A percentile compares a stretch with the other conserved stretches of the same genome.
Conservation (phyloP, 2,329 filamentous ascomycete genomes). For the Talaromyces sp. region DNA sequence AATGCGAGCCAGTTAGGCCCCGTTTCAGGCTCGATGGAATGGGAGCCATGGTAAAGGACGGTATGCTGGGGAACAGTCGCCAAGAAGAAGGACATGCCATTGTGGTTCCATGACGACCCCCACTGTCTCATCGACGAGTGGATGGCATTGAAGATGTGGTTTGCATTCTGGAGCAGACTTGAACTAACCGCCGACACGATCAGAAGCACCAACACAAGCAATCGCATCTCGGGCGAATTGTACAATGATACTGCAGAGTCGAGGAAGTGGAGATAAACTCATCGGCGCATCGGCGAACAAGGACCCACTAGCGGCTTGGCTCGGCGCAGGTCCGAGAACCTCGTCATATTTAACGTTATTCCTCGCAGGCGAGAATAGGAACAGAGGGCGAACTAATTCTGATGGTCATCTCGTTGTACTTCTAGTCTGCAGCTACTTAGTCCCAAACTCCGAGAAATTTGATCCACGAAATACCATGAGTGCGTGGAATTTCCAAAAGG, state of each 20-base stretch:
- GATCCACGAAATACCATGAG: too few species aligned
- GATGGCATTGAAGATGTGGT: conserved; percentile 61
- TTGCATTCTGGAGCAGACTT: background rate
- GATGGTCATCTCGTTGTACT: too few species aligned
- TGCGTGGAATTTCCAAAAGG: too few species aligned
- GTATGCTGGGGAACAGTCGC: conserved; percentile 58
- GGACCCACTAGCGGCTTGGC: background rate
- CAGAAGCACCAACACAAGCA: background rate
- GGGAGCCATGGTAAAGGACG: conserved; percentile 60
- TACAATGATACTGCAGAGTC: background rate
- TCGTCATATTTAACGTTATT: too few species aligned
- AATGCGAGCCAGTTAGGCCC: conserved; percentile 65
- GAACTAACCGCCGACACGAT: background rate
- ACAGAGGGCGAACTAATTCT: too few species aligned
- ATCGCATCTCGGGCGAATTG: background rate
- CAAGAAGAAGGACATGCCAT: conserved; percentile 64
- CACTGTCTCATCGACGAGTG: conserved; percentile 65
- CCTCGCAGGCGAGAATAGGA: too few species aligned
- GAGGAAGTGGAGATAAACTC: background rate
- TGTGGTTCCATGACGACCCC: conserved; percentile 64
- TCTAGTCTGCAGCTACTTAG: too few species aligned
- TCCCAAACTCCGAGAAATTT: too few species aligned
- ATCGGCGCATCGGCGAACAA: background rate
- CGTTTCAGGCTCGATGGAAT: conserved; percentile 38
- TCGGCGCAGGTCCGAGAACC: background rate